Evolutionary conservation across 176 grass and related monocot species (phyloP), one percentile per base, ranked within the genome.

Genomic region (Dendrocalamus sinicus): DNA sequence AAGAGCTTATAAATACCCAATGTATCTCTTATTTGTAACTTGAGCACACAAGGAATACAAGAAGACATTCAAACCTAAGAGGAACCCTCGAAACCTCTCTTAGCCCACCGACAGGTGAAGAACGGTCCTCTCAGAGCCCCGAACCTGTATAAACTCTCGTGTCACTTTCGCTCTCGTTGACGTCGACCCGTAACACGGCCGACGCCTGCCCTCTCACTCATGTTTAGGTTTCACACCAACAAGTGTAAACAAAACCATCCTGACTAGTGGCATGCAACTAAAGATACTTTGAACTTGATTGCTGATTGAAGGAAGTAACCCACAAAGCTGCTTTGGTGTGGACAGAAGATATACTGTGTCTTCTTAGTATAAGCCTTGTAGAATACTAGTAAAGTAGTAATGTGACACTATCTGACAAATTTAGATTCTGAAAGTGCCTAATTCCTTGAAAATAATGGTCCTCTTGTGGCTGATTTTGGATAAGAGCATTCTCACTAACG

Each of bases 401-500:
- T 62, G 30, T 35, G 71, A 22, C 11, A 23, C 1, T 0, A 6
- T 50, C 28, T 7, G 6, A 19, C 4, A 40, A 39, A 13, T 81
- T 35, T 69, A 81, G 46, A 69, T 26, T 81, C 12, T 54, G 13
- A 37, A 57, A 57, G 47, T 54, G 67, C 22, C 46, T 12, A 72
- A 39, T 44, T 64, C 28, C 57, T 80, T 54, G 57, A 44, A 79
- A 64, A 58, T 63, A 80, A 43, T 72, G 44, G 22, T 53, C 2
- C 52, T 67, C 47, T 69, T 81, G 63, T 32, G 30, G 9, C 12
- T 65, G 32, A 1, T 43, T 65, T 32, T 67, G 62, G 47, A 44
- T 54, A 66, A 54, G 46, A 41, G 44, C 17, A 86, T 80, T 73
- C 19, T n/a, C 47, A n/a, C 22, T 22, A 53, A 81, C 52, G n/a